Evolutionary conservation across 2,329 filamentous ascomycete species (phyloP), one percentile per base, ranked within the genome.

Genomic region (Cladosporium austrohemisphaericum): DNA sequence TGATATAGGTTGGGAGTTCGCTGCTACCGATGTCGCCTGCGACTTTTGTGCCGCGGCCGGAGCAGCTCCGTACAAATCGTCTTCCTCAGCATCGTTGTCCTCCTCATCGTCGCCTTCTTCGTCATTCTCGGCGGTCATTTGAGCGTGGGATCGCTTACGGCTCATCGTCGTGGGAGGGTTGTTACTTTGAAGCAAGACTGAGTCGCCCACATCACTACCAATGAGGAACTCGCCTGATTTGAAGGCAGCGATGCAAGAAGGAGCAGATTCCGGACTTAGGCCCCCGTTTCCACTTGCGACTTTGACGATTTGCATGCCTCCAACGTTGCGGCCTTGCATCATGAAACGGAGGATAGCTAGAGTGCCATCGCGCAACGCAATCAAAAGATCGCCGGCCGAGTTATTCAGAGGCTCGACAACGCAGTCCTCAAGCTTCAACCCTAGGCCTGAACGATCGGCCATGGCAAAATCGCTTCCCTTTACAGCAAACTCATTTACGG

Each of bases 261-360:
- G 79, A 18, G 77, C 72, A 33, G 78, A 76, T 41, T 77, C 77
- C 51, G 94, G 64, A 8, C 87, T 54, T 23, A 70, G 65, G 6
- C 85, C 85, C 8, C 86, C 85, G 19, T 78, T 75, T 47, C 87
- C 81, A 31, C 71, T 60, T 4, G 79, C 64, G 4, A 96, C 74
- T 31, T 80, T 69, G 55, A 80, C 82, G 46, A 98, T 71, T n/a
- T 78, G 81, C 53, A 98, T 76, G 1, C 89, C 90, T 20, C 91
- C 95, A 2, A 98, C 89, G 2, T 88, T 94, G 48, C 93, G 81
- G 13, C 94, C 93, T 64, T 96, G 91, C 53, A 96, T 80, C 48
- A 83, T 84, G 71, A 98, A 96, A 13, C 80, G 84, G 10, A 97
- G 69, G 18, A 93, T 77, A 8, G 82, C 82, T 40, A 95, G 74